A percentile compares a stretch with the other conserved stretches of the same genome.
phyloP scores from a whole-genome alignment of 257 asterid species.

The Schizonepeta tenuifolia region DNA sequence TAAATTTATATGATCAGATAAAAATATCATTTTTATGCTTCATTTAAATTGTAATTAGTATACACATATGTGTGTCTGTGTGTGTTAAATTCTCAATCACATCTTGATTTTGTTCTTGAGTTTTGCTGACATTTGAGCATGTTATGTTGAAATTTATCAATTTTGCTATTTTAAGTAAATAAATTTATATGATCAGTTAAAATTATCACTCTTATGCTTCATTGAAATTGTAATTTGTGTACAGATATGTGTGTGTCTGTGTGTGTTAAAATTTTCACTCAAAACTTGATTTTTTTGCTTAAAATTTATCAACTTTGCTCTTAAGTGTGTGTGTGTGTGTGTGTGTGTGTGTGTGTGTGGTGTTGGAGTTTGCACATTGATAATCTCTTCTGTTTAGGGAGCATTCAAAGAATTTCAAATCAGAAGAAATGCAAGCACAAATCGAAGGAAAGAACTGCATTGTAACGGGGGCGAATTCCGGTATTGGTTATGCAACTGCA shows the following conservation, averaged over 20 bases:
- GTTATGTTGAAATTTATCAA: background rate
- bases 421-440: constrained; percentile 71
- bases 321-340: background rate
- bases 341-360: background rate
- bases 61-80: background rate
- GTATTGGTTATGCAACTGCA: constrained; percentile 88
- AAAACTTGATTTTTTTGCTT: background rate
- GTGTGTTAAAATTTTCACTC: background rate
- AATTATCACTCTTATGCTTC: constrained; percentile 5
- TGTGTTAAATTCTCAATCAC: background rate
- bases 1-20: background rate
- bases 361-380: background rate
- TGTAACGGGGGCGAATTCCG: constrained; percentile 96
- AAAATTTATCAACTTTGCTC: background rate
- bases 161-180: background rate
- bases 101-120: background rate
- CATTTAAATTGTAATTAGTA: background rate
- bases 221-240: background rate
- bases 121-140: background rate
- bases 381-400: constrained; percentile 51
- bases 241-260: background rate
- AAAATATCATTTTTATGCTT: constrained; percentile 5
- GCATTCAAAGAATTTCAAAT: constrained; percentile 69
- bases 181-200: background rate
- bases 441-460: constrained; percentile 86